Evolutionary conservation across 148 eudicot genomes (phyloP).

Genomic region (Dianthus caryophyllus): DNA sequence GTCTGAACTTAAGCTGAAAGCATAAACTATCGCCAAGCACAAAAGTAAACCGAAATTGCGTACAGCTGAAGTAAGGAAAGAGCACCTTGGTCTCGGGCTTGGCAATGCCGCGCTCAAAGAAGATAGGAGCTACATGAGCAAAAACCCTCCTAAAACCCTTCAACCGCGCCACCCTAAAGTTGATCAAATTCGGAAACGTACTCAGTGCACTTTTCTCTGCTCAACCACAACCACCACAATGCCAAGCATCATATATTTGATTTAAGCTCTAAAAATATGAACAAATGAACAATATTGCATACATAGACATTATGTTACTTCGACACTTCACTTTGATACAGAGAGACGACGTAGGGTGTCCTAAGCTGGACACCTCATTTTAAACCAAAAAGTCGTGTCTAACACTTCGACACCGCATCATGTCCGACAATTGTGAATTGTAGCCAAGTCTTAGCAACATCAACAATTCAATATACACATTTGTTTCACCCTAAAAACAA

Average conservation of each 20-base stretch:
- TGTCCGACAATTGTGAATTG: too few species aligned
- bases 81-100: constrained; percentile 81
- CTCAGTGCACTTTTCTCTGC: constrained; percentile 92
- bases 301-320: background rate
- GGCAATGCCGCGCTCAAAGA: constrained; percentile 94
- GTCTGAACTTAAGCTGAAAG: background rate
- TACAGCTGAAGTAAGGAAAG: background rate
- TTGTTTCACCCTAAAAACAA: background rate
- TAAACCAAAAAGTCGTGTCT: too few species aligned
- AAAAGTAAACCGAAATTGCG: background rate
- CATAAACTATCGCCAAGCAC: background rate
- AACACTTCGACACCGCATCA: too few species aligned
- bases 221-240: constrained; percentile 17
- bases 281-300: background rate
- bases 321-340: background rate
- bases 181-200: constrained; percentile 79
- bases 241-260: constrained; percentile 10
- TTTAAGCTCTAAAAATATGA: background rate
- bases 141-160: constrained; percentile 82
- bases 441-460: too few species aligned
- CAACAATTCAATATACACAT: too few species aligned
- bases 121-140: constrained; percentile 86
- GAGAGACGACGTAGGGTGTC: too few species aligned
- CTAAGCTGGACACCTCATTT: too few species aligned
- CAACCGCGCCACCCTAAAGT: constrained; percentile 72